phyloP scores from a whole-genome alignment of 2,329 filamentous ascomycete genomes.

The Trichoderma arundinaceum region DNA sequence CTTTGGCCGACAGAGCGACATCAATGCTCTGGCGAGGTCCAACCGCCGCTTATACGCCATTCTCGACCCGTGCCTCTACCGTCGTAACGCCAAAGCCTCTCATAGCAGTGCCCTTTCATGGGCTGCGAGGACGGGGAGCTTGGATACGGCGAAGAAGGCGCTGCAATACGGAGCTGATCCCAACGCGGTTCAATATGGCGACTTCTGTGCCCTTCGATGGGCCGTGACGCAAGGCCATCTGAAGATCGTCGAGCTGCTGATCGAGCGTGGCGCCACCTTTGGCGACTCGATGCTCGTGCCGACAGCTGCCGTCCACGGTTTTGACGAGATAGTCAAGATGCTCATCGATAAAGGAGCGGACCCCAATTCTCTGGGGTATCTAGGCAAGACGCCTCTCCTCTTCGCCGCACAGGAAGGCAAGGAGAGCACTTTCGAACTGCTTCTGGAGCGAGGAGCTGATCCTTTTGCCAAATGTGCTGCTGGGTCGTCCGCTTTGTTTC shows the following conservation, averaged over 20 bases:
- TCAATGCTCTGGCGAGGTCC: conserved; percentile 17
- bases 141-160: neutral
- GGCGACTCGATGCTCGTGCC: conserved; percentile 4
- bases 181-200: neutral
- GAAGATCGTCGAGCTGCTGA: conserved; percentile 9
- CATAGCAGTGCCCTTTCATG: conserved; percentile 2
- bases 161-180: conserved; percentile 19
- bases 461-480: neutral
- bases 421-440: conserved; percentile 4
- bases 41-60: conserved; percentile 8
- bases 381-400: conserved; percentile 16
- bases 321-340: conserved; percentile 10
- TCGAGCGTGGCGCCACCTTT: conserved; percentile 18
- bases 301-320: neutral
- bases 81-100: neutral
- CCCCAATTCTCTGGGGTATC: neutral
- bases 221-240: neutral
- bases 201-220: neutral
- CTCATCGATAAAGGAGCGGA: conserved; percentile 19
- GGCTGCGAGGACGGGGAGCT: neutral
- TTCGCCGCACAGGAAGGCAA: conserved; percentile 14
- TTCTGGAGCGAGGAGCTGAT: conserved; percentile 20
- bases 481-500: conserved; percentile 8
- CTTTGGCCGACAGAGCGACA: neutral
- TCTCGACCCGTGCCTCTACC: conserved; percentile 13